Base-by-base conservation (phyloP, 2,329 filamentous ascomycete species). In the Colletotrichum cordylinicola region DNA sequence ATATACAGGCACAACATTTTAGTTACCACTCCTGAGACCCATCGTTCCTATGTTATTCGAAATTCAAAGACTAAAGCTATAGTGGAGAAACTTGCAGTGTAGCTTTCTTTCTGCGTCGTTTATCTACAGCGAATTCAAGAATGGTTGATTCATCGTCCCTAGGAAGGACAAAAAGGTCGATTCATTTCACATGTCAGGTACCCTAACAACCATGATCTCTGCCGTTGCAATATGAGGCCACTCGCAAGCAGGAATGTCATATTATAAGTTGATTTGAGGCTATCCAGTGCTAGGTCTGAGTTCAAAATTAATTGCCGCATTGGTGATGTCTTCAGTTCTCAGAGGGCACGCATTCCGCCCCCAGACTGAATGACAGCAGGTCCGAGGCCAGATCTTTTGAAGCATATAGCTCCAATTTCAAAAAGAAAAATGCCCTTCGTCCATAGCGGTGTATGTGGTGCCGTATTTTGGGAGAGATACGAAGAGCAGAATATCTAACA, bases 211-310 rank as follows among this genome's bases (percentile, higher is more conserved):
- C n/a, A 21, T 13, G 43, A 10, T 2, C 6, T 4, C 12, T 13
- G 18, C n/a, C 18, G 43, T 21, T 18, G 18, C 10, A 21, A n/a
- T n/a, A 52, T 52, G 3, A 52, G 18, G 39, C n/a, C 21, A 2
- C 1, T 0, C 10, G 12, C n/a, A 8, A 52, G 10, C n/a, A 52
- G 4, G 0, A 48, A 1, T 1, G 8, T 2, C 0, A 2, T 1
- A 6, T 48, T 21, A 21, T 48, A 43, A 43, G 0, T 4, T 12
- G 1, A n/a, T 12, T 12, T 2, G 6, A 4, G 18, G 39, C 6
- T 10, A 7, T 13, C 12, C 2, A 2, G 43, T 52, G n/a, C 4
- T 52, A 13, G 6, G 13, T 13, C 2, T 2, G n/a, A 1, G 13
- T 13, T 52, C 43, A 52, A 10, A 13, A 13, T 12, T n/a, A 5